Percentiles rank a stretch among this genome's conserved stretches.
These are phyloP conservation scores for Arbutus unedo DNA, from an alignment of 148 eudicot species.

Conservation along the genomic window DNA sequence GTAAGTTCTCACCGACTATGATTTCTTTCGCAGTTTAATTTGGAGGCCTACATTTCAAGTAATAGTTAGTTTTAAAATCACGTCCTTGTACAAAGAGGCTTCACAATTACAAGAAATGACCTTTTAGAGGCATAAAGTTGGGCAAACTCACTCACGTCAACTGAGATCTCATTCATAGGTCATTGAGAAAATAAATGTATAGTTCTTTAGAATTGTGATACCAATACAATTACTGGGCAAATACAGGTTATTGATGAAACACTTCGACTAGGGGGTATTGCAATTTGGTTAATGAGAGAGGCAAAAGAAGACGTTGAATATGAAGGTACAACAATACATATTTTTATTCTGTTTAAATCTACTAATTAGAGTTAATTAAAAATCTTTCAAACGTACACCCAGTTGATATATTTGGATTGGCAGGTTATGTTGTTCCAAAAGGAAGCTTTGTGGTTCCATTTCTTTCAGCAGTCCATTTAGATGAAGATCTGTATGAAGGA, in stretches of 20 bases:
- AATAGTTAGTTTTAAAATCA: neutral
- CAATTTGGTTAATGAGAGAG: slow-evolving; percentile 65
- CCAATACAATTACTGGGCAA: neutral
- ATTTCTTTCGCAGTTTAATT: neutral
- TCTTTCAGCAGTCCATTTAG: slow-evolving; percentile 54
- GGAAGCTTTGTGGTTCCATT: slow-evolving; percentile 60
- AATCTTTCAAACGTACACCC: too few species aligned
- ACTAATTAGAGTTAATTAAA: too few species aligned
- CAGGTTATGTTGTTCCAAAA: slow-evolving; percentile 53
- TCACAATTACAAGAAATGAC: neutral
- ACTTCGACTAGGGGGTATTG: slow-evolving; percentile 54
- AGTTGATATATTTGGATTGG: neutral
- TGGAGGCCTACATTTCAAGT: neutral
- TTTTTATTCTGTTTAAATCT: neutral
- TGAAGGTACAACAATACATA: slow-evolving; percentile 28
- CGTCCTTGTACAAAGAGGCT: neutral
- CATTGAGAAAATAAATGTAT: neutral
- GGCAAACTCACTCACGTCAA: neutral
- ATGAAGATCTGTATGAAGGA: slow-evolving; percentile 40
- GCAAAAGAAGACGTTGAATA: slow-evolving; percentile 46
- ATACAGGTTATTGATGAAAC: slow-evolving; percentile 57
- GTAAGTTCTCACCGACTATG: slow-evolving; percentile 25
- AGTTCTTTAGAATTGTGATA: neutral
- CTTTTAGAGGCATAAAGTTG: neutral
- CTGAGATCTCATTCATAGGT: neutral